Evolutionary conservation across 2,329 filamentous ascomycete species (phyloP).

Genomic region (Apiospora marii): DNA sequence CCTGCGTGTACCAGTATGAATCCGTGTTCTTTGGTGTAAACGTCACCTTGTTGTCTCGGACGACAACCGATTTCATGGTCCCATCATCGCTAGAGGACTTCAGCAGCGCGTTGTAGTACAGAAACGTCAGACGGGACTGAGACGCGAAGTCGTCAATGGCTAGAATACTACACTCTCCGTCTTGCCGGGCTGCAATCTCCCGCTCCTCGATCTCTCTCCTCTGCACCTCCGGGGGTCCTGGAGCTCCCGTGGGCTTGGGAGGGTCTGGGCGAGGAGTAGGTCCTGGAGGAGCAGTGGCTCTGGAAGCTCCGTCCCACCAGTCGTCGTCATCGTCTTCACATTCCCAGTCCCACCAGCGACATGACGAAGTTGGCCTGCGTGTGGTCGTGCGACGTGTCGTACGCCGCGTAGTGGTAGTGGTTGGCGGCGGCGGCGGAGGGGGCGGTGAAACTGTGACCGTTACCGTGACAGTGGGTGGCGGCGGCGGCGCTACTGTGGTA

Average conservation of each 20-base stretch:
- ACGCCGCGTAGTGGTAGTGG: neutral
- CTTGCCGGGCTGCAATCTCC: neutral
- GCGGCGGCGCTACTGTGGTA: neutral
- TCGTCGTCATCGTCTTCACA: neutral
- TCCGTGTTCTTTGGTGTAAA: slow-evolving; percentile 55
- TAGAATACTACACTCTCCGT: slow-evolving; percentile 32
- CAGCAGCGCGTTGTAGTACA: slow-evolving; percentile 66
- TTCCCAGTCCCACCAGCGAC: neutral
- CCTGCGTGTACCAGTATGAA: slow-evolving; percentile 66
- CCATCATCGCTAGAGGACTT: slow-evolving; percentile 63
- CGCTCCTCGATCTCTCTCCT: neutral
- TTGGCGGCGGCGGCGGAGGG: neutral
- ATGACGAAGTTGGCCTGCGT: neutral
- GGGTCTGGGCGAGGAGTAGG: neutral
- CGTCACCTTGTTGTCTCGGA: slow-evolving; percentile 57
- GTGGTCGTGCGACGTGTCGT: neutral
- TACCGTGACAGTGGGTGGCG: neutral
- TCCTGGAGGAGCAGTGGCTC: neutral
- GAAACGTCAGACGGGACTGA: slow-evolving; percentile 66
- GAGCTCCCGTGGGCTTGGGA: neutral
- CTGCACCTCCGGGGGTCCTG: neutral
- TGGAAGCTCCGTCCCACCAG: neutral
- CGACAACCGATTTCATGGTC: slow-evolving; percentile 63
- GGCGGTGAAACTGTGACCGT: slow-evolving; percentile 5
- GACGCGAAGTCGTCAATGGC: slow-evolving; percentile 67